phyloP scores from a whole-genome alignment of 768 basidiomycete genomes.

The Amanita subjunquillea region DNA sequence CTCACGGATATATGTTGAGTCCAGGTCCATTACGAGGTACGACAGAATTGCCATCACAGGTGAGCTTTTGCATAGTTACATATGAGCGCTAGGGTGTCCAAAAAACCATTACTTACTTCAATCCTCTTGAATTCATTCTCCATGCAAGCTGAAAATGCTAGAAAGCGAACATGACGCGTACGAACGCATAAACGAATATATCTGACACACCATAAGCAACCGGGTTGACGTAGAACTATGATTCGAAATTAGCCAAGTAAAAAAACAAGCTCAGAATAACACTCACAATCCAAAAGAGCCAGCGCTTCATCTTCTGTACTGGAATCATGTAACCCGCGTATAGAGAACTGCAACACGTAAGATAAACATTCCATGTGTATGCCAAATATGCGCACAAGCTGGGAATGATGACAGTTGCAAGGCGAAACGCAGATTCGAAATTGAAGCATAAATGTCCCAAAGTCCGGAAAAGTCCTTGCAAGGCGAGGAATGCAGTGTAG shows the following conservation, averaged over 20 bases:
- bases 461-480: conserved; percentile 82
- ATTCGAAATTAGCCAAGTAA: conserved; percentile 3
- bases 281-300: conserved; percentile 79
- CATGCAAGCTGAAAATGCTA: conserved; percentile 69
- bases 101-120: conserved; percentile 27
- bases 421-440: conserved; percentile 36
- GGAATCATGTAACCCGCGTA: conserved; percentile 71
- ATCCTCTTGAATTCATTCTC: conserved; percentile 79
- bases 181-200: neutral
- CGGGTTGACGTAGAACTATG: conserved; percentile 73
- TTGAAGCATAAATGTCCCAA: conserved; percentile 46
- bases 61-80: conserved; percentile 24
- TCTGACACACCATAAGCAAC: conserved; percentile 46
- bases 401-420: conserved; percentile 62
- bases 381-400: conserved; percentile 34
- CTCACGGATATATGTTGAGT: conserved; percentile 54
- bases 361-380: neutral
- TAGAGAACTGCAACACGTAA: conserved; percentile 27
- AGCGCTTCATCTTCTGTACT: conserved; percentile 60
- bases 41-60: conserved; percentile 56
- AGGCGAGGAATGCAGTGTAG: conserved; percentile 55
- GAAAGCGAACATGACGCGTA: neutral
- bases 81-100: neutral
- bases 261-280: neutral
- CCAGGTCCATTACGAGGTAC: conserved; percentile 58